Evolutionary conservation across 2,329 filamentous ascomycete species (phyloP).

Genomic region (Aspergillus latus): DNA sequence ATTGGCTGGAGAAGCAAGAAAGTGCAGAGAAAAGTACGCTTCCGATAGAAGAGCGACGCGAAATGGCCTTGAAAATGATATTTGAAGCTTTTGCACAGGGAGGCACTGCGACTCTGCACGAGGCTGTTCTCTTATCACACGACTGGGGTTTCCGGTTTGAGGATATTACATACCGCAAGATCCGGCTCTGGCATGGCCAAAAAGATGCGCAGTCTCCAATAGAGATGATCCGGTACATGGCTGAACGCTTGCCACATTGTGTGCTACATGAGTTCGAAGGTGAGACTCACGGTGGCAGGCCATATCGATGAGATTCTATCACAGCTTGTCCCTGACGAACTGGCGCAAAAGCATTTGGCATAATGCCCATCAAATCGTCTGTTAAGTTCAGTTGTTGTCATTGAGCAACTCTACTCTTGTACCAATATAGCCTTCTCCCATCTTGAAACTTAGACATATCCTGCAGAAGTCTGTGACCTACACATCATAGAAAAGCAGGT

Average conservation of each 20-base stretch:
- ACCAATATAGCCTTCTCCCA: too few relatives aligned
- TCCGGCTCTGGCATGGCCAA: constrained; percentile 32
- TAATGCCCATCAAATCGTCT: neutral
- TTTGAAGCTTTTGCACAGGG: constrained; percentile 33
- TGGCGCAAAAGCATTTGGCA: neutral
- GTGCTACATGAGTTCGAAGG: constrained; percentile 35
- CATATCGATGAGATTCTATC: neutral
- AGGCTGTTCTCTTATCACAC: constrained; percentile 28
- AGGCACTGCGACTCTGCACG: constrained; percentile 23
- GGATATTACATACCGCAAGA: constrained; percentile 25
- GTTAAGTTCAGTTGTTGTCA: too few relatives aligned
- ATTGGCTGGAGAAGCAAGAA: constrained; percentile 1
- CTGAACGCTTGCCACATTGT: constrained; percentile 35
- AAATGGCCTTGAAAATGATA: constrained; percentile 13
- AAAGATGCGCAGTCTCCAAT: constrained; percentile 32
- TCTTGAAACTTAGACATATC: too few relatives aligned
- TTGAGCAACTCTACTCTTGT: too few relatives aligned
- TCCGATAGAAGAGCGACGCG: neutral
- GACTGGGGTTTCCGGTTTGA: constrained; percentile 33
- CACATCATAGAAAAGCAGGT: too few relatives aligned
- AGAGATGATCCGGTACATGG: constrained; percentile 39
- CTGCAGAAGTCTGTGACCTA: too few relatives aligned
- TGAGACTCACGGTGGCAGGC: constrained; percentile 18
- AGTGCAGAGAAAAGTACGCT: neutral
- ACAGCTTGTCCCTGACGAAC: neutral